Base-by-base conservation (phyloP, 352 stramenopile genomes). In the Phytophthora multivora region DNA sequence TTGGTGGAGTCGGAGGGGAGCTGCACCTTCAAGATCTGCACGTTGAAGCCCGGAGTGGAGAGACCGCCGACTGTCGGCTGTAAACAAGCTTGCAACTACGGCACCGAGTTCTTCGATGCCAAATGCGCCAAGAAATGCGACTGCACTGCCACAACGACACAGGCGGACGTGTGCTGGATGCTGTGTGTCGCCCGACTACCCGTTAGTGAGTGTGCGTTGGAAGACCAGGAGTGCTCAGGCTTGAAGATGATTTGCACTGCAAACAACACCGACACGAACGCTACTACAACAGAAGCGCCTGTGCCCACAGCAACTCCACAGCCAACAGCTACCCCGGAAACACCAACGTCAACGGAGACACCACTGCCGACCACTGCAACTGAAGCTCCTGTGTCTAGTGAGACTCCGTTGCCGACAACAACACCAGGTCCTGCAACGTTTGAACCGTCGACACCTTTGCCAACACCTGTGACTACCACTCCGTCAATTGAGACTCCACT, bases 131-230 rank as follows among this genome's bases (percentile, higher is more conserved):
- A 55, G 21, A 81, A 81, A 23, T 86, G 79, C 50, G 66, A 75
- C 11, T 84, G 76, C 54, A 62, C 47, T 15, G 40, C 36, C 28
- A 64, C 60, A 61, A 82, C 57, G 6, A 61, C 35, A 3, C 19
- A 67, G 9, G 71, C 58, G 2, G 75, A 76, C 6, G n/a, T 76
- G 5, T 89, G 77, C 63, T 88, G 80, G 80, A 88, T 88, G 77
- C 54, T 84, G 10, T 89, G 80, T 39, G 70, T 80, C 5, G 53
- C 51, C 47, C 55, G 45, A 15, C 50, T 78, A 1, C 50, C 50
- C 4, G 51, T 59, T 40, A 45, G 33, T 13, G 46, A 69, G 36
- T 85, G 78, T 52, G 25, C 68, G 0, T 23, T 75, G 38, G 55
- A 71, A 63, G 47, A 72, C 16, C 76, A 80, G 41, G 59, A 55